These are phyloP conservation scores for Arachnomyces sp. DNA, from an alignment of 2,329 filamentous ascomycete genomes.

Conservation along the genomic window DNA sequence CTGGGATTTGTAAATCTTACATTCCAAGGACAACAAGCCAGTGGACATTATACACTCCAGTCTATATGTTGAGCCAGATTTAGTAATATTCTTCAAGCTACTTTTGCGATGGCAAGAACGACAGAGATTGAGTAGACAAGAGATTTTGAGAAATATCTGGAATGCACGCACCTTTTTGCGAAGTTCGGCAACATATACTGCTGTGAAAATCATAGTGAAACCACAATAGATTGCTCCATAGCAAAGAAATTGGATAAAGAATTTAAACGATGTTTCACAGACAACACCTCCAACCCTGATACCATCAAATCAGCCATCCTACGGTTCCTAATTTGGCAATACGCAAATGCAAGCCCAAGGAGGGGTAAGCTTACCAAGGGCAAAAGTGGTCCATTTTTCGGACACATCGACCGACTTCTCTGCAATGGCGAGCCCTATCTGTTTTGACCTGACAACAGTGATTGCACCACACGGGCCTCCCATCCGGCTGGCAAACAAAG, in stretches of 20 bases:
- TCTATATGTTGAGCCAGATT: conserved; percentile 16
- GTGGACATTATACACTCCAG: conserved; percentile 44
- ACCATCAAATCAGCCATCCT: conserved; percentile 12
- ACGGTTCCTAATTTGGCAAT: not conserved
- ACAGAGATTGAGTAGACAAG: no score
- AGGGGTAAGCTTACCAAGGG: conserved; percentile 51
- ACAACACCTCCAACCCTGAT: conserved; percentile 82
- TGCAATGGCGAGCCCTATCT: conserved; percentile 79
- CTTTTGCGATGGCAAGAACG: no score
- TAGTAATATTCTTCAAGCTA: conserved; percentile 9
- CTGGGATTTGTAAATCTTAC: conserved; percentile 25
- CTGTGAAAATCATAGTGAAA: conserved; percentile 55
- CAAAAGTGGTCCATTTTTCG: conserved; percentile 93
- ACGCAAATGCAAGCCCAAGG: not conserved
- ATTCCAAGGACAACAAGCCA: conserved; percentile 61
- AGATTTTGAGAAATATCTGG: not conserved
- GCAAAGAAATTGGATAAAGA: conserved; percentile 77
- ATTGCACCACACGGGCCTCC: conserved; percentile 78
- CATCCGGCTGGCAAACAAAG: conserved; percentile 75
- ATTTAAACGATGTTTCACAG: conserved; percentile 78
- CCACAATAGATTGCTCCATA: conserved; percentile 63
- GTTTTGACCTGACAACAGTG: conserved; percentile 80
- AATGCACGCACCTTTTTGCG: conserved; percentile 34
- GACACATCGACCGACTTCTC: conserved; percentile 72
- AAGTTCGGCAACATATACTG: conserved; percentile 54